Base-by-base conservation (phyloP, 495 filamentous ascomycete species). In the Echria macrotheca region DNA sequence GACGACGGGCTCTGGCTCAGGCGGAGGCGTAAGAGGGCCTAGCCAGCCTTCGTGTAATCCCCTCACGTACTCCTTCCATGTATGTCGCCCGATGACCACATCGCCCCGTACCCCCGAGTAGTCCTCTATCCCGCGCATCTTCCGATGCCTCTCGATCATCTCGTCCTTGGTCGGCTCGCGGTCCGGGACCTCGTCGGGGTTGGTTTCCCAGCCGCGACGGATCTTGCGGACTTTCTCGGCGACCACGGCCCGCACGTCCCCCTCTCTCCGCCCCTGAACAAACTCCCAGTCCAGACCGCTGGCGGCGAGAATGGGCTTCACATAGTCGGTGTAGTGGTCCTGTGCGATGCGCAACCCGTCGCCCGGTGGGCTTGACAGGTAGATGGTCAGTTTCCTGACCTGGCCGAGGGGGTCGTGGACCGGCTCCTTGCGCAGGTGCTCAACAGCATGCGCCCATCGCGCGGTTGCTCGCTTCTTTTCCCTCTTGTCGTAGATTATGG, bases 21-120 rank as follows among this genome's bases (percentile, higher is more conserved):
- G 39, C 4, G 71, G 70, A 1, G 66, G 49, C 4, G 65, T 56
- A 19, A 95, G 69, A 1, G 93, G 90, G 1, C 93, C 93, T 14
- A 99, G 71, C 93, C 94, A 97, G 44, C 93, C 93, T 60, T 99
- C 93, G 53, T 99, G 93, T 49, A 96, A 56, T 21, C 93, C 93
- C 21, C 89, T 79, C 8, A 97, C 69, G 66, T 96, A 99, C 69
- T 99, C 93, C 69, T 96, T 97, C 93, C 93, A 99, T 7, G 91
- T 85, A 61, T 96, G 84, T 50, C 93, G 75, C 5, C 94, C 93
- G 52, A 99, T 81, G 4, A 97, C 80, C 39, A 99, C 72, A 63
- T 96, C 91, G 19, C 91, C 90, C 50, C 76, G 73, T 1, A 85
- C 71, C 9, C 87, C 90, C 2, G 82, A 75, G 61, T 81, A 90